Evolutionary conservation across 345 rosid genomes (phyloP).

Genomic region (Ceriops decandra): DNA sequence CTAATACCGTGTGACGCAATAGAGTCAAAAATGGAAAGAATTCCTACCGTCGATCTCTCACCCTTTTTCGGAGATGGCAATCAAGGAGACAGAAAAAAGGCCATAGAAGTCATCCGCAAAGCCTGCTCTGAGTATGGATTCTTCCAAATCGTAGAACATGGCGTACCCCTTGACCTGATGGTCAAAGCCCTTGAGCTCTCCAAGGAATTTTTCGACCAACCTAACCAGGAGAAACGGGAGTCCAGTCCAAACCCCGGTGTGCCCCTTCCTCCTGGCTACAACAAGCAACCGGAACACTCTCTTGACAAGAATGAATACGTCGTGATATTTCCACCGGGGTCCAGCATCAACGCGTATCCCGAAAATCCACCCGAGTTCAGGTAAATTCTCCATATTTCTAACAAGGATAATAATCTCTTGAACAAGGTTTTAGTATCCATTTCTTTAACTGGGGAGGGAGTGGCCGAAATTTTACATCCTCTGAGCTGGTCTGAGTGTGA

Average conservation of each 20-base stretch:
- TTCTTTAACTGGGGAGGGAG: too few relatives aligned
- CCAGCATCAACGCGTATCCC: not conserved
- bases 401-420: too few relatives aligned
- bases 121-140: slow-evolving; percentile 48
- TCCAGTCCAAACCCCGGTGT: slow-evolving; percentile 24
- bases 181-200: slow-evolving; percentile 37
- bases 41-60: slow-evolving; percentile 44
- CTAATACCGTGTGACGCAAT: too few relatives aligned
- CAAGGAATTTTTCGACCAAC: slow-evolving; percentile 32
- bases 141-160: slow-evolving; percentile 52
- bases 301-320: slow-evolving; percentile 45
- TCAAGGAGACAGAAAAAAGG: slow-evolving; percentile 32
- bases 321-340: slow-evolving; percentile 36
- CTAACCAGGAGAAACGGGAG: slow-evolving; percentile 38
- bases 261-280: slow-evolving; percentile 46
- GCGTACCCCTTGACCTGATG: slow-evolving; percentile 34
- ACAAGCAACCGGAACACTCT: slow-evolving; percentile 32
- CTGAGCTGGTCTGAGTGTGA: too few relatives aligned
- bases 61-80: slow-evolving; percentile 38
- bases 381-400: not conserved
- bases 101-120: slow-evolving; percentile 27
- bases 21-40: not conserved
- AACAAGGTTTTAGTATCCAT: too few relatives aligned
- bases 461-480: too few relatives aligned
- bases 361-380: not conserved